Conservation (phyloP, 2,329 filamentous ascomycete species). For the Tetracladium maxilliforme region DNA sequence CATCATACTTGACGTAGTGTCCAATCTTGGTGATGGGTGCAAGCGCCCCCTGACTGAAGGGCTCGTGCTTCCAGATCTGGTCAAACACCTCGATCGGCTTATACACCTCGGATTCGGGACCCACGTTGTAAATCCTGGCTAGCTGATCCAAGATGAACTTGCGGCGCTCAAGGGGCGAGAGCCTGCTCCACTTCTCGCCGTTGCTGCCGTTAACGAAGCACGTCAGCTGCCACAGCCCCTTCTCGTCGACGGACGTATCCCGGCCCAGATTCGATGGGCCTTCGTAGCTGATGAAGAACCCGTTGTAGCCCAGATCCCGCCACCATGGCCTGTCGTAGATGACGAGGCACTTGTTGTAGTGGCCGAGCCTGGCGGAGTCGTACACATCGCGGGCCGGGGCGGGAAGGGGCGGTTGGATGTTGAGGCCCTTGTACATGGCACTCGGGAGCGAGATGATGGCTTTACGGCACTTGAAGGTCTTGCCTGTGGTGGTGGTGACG, state of each 20-base stretch:
- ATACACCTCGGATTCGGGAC: slow-evolving; percentile 2
- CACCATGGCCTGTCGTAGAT: too few relatives aligned
- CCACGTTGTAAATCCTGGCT: slow-evolving; percentile 11
- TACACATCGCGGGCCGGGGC: slow-evolving; percentile 17
- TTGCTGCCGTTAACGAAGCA: slow-evolving; percentile 24
- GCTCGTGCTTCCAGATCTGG: slow-evolving; percentile 16
- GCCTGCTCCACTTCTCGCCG: slow-evolving; percentile 18
- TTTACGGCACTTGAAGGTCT: slow-evolving; percentile 17
- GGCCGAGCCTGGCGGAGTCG: slow-evolving; percentile 20
- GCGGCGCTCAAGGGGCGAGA: slow-evolving; percentile 12
- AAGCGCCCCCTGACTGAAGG: slow-evolving; percentile 17
- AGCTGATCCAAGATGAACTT: slow-evolving; percentile 19
- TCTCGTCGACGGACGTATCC: slow-evolving; percentile 21
- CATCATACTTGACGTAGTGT: slow-evolving; percentile 12
- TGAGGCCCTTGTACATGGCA: slow-evolving; percentile 27
- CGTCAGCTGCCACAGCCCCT: slow-evolving; percentile 17
- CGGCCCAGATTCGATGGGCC: slow-evolving; percentile 23
- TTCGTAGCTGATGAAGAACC: slow-evolving; percentile 21
- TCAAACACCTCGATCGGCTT: slow-evolving; percentile 2
- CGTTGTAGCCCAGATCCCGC: slow-evolving; percentile 18
- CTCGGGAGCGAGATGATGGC: slow-evolving; percentile 32
- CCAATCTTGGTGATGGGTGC: slow-evolving; percentile 17
- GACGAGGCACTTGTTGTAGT: slow-evolving; percentile 34
- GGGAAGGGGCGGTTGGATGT: slow-evolving; percentile 28
- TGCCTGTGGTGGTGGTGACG: slow-evolving; percentile 10